Conservation (phyloP, 2,329 filamentous ascomycete species). For the Ceratocystis harringtonii region DNA sequence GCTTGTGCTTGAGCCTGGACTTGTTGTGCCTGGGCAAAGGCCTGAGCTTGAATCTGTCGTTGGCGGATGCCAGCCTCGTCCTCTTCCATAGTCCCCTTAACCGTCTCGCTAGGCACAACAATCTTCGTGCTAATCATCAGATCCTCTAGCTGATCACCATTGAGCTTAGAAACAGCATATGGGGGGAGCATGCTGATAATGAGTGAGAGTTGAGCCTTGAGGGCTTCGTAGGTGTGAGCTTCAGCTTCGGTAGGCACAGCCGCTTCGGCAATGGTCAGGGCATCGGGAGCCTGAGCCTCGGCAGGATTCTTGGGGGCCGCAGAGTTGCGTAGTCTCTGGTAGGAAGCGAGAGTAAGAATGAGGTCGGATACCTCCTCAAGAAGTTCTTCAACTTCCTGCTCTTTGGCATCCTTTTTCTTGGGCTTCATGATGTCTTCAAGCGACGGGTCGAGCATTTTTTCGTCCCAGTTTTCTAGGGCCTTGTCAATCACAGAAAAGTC, state of each 20-base stretch:
- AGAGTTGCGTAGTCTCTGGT: constrained; percentile 64
- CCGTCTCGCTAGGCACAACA: constrained; percentile 55
- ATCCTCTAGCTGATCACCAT: constrained; percentile 72
- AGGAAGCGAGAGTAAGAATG: constrained; percentile 60
- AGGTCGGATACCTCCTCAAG: constrained; percentile 60
- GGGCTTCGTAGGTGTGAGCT: constrained; percentile 48
- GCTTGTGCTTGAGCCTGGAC: constrained; percentile 19
- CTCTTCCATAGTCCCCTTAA: constrained; percentile 68
- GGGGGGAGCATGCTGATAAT: constrained; percentile 66
- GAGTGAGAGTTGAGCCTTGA: constrained; percentile 59
- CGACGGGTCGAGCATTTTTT: constrained; percentile 41
- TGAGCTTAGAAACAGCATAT: constrained; percentile 71
- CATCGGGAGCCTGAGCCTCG: constrained; percentile 50
- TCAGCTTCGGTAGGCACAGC: constrained; percentile 52
- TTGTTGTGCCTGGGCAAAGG: constrained; percentile 18
- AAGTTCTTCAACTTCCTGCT: constrained; percentile 54
- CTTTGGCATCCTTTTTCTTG: constrained; percentile 41
- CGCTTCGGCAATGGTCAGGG: constrained; percentile 49
- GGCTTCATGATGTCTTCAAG: constrained; percentile 38
- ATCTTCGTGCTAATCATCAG: constrained; percentile 70
- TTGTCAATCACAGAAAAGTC: constrained; percentile 40
- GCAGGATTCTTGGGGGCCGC: constrained; percentile 45
- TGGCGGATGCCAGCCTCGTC: constrained; percentile 50
- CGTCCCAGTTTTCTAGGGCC: constrained; percentile 44
- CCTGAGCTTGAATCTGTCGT: constrained; percentile 29